Conservation (phyloP, 2,329 filamentous ascomycete genomes). For the Ilyonectria destructans region DNA sequence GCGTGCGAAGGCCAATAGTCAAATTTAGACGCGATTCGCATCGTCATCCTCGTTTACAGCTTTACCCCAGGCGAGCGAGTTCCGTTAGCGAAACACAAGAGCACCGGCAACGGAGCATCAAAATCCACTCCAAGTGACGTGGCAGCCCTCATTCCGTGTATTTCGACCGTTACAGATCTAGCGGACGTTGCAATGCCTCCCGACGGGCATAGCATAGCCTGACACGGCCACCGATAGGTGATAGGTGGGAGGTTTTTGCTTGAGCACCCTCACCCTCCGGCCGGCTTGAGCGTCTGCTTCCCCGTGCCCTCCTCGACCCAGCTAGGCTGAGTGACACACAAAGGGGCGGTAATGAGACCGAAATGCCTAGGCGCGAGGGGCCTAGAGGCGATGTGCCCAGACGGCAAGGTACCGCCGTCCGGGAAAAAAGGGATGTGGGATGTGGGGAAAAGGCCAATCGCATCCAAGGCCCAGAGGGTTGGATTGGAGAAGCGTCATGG, state of each 20-base stretch:
- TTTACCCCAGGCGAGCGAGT: constrained; percentile 29
- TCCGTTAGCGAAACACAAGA: constrained; percentile 27
- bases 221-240: constrained; percentile 7
- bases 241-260: constrained; percentile 6
- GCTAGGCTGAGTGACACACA: neutral
- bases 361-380: constrained; percentile 8
- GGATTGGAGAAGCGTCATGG: constrained; percentile 45
- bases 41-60: constrained; percentile 36
- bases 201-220: constrained; percentile 31
- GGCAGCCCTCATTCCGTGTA: constrained; percentile 35
- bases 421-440: constrained; percentile 37
- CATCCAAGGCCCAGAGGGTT: constrained; percentile 39
- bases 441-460: constrained; percentile 47
- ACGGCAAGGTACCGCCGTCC: constrained; percentile 12
- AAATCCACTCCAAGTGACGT: constrained; percentile 41
- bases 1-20: neutral
- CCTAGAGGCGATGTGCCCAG: neutral
- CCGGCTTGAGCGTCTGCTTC: neutral
- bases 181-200: constrained; percentile 37
- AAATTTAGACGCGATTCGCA: constrained; percentile 46
- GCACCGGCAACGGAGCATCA: constrained; percentile 10
- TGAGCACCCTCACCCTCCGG: neutral
- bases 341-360: constrained; percentile 3
- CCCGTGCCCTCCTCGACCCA: neutral
- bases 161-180: constrained; percentile 35